These are phyloP conservation scores for Trichoderma virens DNA, from an alignment of 495 filamentous ascomycete species.

Conservation along the genomic window DNA sequence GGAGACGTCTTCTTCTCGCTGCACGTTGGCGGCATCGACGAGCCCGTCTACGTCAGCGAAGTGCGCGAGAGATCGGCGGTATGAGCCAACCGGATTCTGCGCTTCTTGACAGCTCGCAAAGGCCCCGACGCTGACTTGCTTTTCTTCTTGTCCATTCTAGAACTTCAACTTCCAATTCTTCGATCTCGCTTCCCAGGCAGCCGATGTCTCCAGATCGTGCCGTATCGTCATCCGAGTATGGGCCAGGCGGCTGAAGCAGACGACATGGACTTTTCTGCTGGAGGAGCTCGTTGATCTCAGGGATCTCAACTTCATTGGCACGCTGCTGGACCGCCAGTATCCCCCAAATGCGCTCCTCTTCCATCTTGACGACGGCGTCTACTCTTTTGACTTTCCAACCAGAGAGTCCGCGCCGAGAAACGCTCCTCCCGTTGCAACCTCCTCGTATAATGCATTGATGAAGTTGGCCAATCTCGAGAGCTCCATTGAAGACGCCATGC, in stretches of 20 bases:
- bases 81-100: constrained; percentile 11
- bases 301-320: constrained; percentile 74
- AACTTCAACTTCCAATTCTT: constrained; percentile 89
- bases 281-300: constrained; percentile 63
- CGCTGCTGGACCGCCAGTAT: constrained; percentile 69
- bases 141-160: constrained; percentile 18
- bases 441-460: constrained; percentile 89
- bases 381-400: constrained; percentile 51
- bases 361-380: constrained; percentile 81
- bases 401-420: constrained; percentile 40
- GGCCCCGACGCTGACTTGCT: constrained; percentile 2
- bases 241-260: constrained; percentile 48
- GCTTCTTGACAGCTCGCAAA: neutral
- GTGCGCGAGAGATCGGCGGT: constrained; percentile 63
- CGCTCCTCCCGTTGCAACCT: constrained; percentile 44
- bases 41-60: constrained; percentile 89
- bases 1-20: constrained; percentile 88
- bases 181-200: constrained; percentile 63
- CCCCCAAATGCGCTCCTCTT: constrained; percentile 81
- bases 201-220: constrained; percentile 56
- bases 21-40: constrained; percentile 55
- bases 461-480: constrained; percentile 80
- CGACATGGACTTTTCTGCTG: constrained; percentile 58
- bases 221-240: constrained; percentile 66
- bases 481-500: constrained; percentile 84